phyloP scores from a whole-genome alignment of 495 filamentous ascomycete species.

The Xylaria telfairii region DNA sequence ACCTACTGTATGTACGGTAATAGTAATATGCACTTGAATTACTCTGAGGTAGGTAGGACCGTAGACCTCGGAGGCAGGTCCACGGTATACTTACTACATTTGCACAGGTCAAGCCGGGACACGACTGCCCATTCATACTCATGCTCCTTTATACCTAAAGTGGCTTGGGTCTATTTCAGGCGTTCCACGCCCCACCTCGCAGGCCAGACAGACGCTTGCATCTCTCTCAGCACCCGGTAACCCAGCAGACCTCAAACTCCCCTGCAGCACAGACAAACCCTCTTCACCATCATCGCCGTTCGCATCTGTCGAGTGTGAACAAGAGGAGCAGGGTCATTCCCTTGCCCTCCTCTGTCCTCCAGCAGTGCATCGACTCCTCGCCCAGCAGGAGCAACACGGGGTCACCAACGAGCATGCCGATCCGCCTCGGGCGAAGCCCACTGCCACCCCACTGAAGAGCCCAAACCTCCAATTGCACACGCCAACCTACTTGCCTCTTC shows the following conservation, averaged over 20 bases:
- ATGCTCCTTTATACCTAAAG: neutral
- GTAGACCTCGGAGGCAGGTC: too few relatives aligned
- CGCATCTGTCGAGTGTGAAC: neutral
- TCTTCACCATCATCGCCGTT: neutral
- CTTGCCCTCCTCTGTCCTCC: neutral
- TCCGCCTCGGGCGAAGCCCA: constrained; percentile 15
- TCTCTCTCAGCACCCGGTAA: neutral
- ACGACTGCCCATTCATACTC: too few relatives aligned
- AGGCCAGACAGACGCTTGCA: constrained; percentile 2
- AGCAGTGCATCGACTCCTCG: neutral
- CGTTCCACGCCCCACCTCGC: neutral
- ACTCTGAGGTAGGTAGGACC: too few relatives aligned
- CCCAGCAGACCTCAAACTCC: neutral
- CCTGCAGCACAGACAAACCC: neutral
- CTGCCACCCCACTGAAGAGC: constrained; percentile 16
- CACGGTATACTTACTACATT: too few relatives aligned
- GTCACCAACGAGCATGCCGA: constrained; percentile 12
- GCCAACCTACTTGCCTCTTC: constrained; percentile 19
- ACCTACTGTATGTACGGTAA: too few relatives aligned
- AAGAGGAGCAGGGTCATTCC: neutral
- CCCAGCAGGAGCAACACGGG: neutral
- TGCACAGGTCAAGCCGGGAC: too few relatives aligned
- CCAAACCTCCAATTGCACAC: constrained; percentile 20
- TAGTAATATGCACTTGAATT: too few relatives aligned
- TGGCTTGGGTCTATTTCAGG: neutral